Evolutionary conservation across 805 yeast genomes (phyloP).

Genomic region (Yarrowia sp.): DNA sequence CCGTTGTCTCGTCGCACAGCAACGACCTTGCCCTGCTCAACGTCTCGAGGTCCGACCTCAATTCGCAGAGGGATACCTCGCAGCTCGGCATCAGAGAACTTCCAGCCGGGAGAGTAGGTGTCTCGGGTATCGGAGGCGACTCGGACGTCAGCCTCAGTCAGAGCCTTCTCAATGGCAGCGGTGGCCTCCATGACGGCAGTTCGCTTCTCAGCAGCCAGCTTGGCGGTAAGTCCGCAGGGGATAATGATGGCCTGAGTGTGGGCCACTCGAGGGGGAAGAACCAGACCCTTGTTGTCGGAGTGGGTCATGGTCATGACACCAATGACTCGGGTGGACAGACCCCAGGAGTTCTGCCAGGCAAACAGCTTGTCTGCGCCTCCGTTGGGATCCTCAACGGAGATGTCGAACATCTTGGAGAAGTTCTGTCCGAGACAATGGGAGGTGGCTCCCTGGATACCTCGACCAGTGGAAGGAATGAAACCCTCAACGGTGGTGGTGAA

Average conservation of each 20-base stretch:
- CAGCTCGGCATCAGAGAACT: slow-evolving; percentile 94
- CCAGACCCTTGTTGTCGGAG: slow-evolving; percentile 97
- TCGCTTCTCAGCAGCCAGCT: slow-evolving; percentile 75
- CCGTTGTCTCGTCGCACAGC: slow-evolving; percentile 94
- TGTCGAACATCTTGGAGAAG: slow-evolving; percentile 97
- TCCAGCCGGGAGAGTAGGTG: slow-evolving; percentile 98
- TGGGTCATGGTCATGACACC: slow-evolving; percentile 99
- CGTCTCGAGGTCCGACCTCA: slow-evolving; percentile 96
- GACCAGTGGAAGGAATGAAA: slow-evolving; percentile 95
- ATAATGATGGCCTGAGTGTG: slow-evolving; percentile 87
- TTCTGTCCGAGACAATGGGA: slow-evolving; percentile 97
- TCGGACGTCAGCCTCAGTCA: slow-evolving; percentile 63
- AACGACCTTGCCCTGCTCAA: slow-evolving; percentile 70
- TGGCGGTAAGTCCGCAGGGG: slow-evolving; percentile 92
- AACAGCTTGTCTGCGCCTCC: slow-evolving; percentile 78
- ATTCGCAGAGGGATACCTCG: slow-evolving; percentile 92
- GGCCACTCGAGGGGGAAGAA: slow-evolving; percentile 95
- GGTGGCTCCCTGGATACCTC: slow-evolving; percentile 99
- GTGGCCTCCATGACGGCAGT: slow-evolving; percentile 67
- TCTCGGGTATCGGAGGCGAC: slow-evolving; percentile 85
- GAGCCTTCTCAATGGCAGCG: slow-evolving; percentile 58
- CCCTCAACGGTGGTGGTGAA: slow-evolving; percentile 97
- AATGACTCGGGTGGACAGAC: slow-evolving; percentile 94
- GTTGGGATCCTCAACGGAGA: slow-evolving; percentile 91
- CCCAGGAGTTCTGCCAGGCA: slow-evolving; percentile 99